phyloP scores from a whole-genome alignment of 768 basidiomycete genomes.

The Psilocybe subaeruginosa region DNA sequence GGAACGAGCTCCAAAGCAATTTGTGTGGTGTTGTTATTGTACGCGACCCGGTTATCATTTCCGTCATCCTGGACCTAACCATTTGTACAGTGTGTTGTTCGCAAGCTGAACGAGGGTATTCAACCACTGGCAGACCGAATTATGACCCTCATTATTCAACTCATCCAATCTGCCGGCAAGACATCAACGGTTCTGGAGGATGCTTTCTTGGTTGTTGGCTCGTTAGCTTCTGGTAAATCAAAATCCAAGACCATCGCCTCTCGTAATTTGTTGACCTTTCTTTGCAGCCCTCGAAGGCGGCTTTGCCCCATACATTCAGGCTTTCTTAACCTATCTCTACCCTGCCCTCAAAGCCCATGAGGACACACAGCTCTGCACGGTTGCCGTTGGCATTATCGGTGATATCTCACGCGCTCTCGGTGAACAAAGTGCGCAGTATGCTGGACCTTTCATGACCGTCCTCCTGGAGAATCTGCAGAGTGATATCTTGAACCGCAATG shows the following conservation, averaged over 20 bases:
- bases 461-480: conserved; percentile 91
- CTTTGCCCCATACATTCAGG: conserved; percentile 83
- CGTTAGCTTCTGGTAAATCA: conserved; percentile 70
- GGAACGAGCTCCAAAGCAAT: conserved; percentile 98
- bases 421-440: conserved; percentile 81
- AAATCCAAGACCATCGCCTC: background rate
- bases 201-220: conserved; percentile 92
- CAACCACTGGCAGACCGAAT: conserved; percentile 91
- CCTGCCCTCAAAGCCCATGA: conserved; percentile 91
- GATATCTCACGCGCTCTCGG: conserved; percentile 96
- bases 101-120: conserved; percentile 82
- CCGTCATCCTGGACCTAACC: background rate
- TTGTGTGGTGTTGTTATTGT: conserved; percentile 90
- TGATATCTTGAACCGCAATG: conserved; percentile 87
- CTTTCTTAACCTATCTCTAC: conserved; percentile 86
- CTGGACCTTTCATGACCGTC: conserved; percentile 88
- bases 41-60: conserved; percentile 30
- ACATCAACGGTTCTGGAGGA: conserved; percentile 96
- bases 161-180: conserved; percentile 88
- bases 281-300: conserved; percentile 67
- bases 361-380: conserved; percentile 94
- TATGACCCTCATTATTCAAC: conserved; percentile 87
- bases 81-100: conserved; percentile 69
- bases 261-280: background rate
- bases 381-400: conserved; percentile 94